A percentile compares a stretch with the other conserved stretches of the same genome.
Evolutionary conservation across 2,329 filamentous ascomycete species (phyloP).

Genomic region (Fusarium buharicum): DNA sequence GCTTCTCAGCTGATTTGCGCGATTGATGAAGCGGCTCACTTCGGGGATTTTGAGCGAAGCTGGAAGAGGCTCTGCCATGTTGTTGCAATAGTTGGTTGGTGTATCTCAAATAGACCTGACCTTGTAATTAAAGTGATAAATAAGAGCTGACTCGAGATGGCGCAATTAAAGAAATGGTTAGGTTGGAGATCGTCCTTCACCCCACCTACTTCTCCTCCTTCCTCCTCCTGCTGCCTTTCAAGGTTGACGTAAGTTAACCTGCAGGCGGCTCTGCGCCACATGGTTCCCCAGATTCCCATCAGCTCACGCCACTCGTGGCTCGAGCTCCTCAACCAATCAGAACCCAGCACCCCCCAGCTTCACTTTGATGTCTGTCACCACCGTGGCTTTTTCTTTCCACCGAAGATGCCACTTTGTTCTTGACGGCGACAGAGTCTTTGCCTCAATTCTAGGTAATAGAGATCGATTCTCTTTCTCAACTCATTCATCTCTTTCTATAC

Average conservation of each 20-base stretch:
- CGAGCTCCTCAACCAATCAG: conserved; percentile 37
- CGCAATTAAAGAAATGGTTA: conserved; percentile 16
- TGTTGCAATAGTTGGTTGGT: conserved; percentile 20
- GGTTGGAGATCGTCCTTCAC: conserved; percentile 27
- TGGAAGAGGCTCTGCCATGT: conserved; percentile 70
- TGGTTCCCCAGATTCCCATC: conserved; percentile 11
- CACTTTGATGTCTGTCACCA: conserved; percentile 32
- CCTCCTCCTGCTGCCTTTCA: conserved; percentile 23
- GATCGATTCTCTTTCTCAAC: not conserved
- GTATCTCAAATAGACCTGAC: not conserved
- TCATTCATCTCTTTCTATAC: not conserved
- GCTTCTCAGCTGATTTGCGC: conserved; percentile 84
- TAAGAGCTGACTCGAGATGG: conserved; percentile 15
- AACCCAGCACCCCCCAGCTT: conserved; percentile 23
- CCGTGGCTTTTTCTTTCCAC: conserved; percentile 49
- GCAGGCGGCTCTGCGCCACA: conserved; percentile 30
- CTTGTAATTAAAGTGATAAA: not conserved
- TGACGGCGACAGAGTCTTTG: conserved; percentile 18
- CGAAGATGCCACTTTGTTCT: conserved; percentile 46
- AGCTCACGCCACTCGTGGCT: conserved; percentile 42
- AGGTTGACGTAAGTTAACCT: conserved; percentile 29
- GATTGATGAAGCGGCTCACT: conserved; percentile 82
- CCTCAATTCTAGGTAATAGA: conserved; percentile 21
- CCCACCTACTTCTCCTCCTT: conserved; percentile 30
- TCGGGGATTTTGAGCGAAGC: conserved; percentile 77